Conservation (phyloP, 495 filamentous ascomycete species). For the Pyronema domesticum region DNA sequence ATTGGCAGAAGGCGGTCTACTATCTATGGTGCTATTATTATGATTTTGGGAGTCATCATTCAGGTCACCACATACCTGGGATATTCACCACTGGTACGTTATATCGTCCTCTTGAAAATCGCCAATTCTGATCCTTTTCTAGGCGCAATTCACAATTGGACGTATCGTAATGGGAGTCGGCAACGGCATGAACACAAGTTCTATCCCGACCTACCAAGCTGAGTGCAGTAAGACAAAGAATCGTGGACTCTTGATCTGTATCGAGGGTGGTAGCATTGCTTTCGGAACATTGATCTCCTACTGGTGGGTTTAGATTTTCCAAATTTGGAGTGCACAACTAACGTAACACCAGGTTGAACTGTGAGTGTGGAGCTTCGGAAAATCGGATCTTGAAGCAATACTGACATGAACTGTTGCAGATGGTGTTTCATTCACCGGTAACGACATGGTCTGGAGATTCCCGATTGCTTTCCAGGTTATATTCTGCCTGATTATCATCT, state of each 20-base stretch:
- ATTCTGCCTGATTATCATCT: conserved; percentile 48
- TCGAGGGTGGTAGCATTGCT: conserved; percentile 50
- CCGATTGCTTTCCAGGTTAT: conserved; percentile 69
- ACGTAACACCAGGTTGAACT: not conserved
- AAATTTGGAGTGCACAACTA: not conserved
- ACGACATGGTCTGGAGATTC: conserved; percentile 55
- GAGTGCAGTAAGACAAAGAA: conserved; percentile 47
- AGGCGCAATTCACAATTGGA: conserved; percentile 57
- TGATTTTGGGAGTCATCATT: conserved; percentile 58
- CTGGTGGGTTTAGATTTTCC: not conserved
- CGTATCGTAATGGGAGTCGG: conserved; percentile 56
- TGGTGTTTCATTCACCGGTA: conserved; percentile 45
- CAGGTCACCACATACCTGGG: conserved; percentile 34
- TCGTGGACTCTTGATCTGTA: conserved; percentile 66
- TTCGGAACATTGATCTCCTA: not conserved
- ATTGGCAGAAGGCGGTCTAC: conserved; percentile 46
- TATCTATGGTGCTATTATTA: conserved; percentile 45
- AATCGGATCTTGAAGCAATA: not conserved
- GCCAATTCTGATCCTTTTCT: conserved; percentile 18
- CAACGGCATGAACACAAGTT: conserved; percentile 59
- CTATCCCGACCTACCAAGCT: conserved; percentile 66
- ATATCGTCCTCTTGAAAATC: not conserved
- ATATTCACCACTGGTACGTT: conserved; percentile 13
- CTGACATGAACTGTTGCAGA: not conserved
- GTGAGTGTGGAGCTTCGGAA: not conserved